Conservation (phyloP, 495 filamentous ascomycete genomes). For the Neurospora terricola region DNA sequence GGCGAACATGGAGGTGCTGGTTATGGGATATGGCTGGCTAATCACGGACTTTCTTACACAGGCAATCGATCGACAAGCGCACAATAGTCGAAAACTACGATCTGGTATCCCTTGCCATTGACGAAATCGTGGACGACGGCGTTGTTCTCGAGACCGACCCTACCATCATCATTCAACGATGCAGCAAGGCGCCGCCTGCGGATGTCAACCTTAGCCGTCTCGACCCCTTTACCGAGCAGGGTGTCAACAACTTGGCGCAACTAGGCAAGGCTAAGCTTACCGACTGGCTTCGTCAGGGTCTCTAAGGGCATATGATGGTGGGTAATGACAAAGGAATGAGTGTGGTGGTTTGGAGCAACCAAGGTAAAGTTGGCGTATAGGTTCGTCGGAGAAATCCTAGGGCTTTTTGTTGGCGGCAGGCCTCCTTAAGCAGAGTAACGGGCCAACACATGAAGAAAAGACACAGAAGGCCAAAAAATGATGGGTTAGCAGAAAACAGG, state of each 20-base stretch:
- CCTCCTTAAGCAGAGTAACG: neutral
- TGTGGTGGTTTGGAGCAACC: neutral
- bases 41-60: neutral
- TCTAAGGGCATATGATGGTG: constrained; percentile 25
- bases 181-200: constrained; percentile 83
- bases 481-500: neutral
- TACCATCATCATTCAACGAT: constrained; percentile 78
- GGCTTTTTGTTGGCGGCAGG: neutral
- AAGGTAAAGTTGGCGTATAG: neutral
- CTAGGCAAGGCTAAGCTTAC: constrained; percentile 87
- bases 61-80: constrained; percentile 87
- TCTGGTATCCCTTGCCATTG: constrained; percentile 76
- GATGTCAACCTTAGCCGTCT: constrained; percentile 88
- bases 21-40: constrained; percentile 36
- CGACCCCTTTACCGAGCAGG: constrained; percentile 84
- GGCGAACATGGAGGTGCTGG: neutral
- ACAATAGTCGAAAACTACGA: constrained; percentile 98
- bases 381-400: neutral
- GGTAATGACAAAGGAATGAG: neutral
- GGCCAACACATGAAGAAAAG: neutral
- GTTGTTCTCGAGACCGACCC: constrained; percentile 96
- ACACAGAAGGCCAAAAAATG: neutral
- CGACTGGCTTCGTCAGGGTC: constrained; percentile 78
- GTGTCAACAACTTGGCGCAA: constrained; percentile 88
- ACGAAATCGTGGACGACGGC: constrained; percentile 94